These are phyloP conservation scores for Fusarium brevicatenulatum DNA, from an alignment of 2,329 filamentous ascomycete genomes.

Conservation along the genomic window DNA sequence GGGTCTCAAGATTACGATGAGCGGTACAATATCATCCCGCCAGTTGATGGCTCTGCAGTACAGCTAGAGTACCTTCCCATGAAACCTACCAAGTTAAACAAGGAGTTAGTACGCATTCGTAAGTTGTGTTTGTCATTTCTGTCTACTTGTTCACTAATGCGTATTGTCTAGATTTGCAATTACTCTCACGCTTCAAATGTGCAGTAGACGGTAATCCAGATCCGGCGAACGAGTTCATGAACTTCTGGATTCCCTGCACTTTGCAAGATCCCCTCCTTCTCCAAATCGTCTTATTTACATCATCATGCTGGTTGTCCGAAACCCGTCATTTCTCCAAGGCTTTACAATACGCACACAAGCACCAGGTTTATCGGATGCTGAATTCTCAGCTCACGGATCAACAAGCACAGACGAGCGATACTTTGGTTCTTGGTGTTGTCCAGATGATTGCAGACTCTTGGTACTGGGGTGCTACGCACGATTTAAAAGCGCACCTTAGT, in stretches of 20 bases:
- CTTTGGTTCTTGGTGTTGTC: slow-evolving; percentile 58
- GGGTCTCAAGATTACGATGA: slow-evolving; percentile 14
- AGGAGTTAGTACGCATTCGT: slow-evolving; percentile 61
- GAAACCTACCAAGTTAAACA: slow-evolving; percentile 55
- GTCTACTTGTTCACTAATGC: not conserved
- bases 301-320: slow-evolving; percentile 62
- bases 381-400: slow-evolving; percentile 57
- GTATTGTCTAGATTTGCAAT: slow-evolving; percentile 54
- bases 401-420: slow-evolving; percentile 54
- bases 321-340: slow-evolving; percentile 58
- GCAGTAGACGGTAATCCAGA: slow-evolving; percentile 61
- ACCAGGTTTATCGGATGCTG: slow-evolving; percentile 56
- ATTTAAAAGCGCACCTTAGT: slow-evolving; percentile 57
- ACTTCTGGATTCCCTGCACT: slow-evolving; percentile 58
- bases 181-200: slow-evolving; percentile 62
- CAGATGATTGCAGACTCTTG: slow-evolving; percentile 63
- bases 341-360: slow-evolving; percentile 56
- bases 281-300: slow-evolving; percentile 61
- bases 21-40: slow-evolving; percentile 31
- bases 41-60: slow-evolving; percentile 46
- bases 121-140: slow-evolving; percentile 30
- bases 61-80: slow-evolving; percentile 55
- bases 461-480: slow-evolving; percentile 61
- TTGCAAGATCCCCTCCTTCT: slow-evolving; percentile 61
- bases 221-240: slow-evolving; percentile 57